These are phyloP conservation scores for Rhynchospora pubera DNA, from an alignment of 176 grass and related monocot genomes.

Conservation along the genomic window DNA sequence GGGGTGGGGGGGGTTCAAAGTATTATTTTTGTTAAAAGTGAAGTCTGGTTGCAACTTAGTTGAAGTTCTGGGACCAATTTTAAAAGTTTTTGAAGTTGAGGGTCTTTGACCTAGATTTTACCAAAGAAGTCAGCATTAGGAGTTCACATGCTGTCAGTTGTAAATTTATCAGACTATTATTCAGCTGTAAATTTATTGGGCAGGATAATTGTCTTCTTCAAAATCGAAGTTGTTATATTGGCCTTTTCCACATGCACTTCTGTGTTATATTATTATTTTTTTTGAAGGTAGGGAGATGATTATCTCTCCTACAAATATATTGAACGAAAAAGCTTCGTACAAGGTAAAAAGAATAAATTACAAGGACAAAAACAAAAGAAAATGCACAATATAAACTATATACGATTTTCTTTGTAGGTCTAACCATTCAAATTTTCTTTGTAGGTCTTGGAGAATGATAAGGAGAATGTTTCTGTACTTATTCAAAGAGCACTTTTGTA, in stretches of 20 bases:
- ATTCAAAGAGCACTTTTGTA: conserved; percentile 91
- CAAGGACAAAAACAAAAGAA: too few relatives aligned
- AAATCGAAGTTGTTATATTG: background rate
- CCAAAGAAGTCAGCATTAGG: background rate
- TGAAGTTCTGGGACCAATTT: background rate
- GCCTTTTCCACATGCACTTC: background rate
- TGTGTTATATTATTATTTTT: background rate
- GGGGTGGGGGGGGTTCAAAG: background rate
- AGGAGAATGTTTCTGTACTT: conserved; percentile 66
- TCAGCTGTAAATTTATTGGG: background rate
- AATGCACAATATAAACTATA: too few relatives aligned
- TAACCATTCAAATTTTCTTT: background rate
- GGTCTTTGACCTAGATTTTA: background rate
- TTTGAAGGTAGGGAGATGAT: too few relatives aligned
- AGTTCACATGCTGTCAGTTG: background rate
- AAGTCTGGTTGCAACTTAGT: background rate
- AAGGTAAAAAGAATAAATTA: too few relatives aligned
- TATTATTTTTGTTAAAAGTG: background rate
- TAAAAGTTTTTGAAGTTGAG: background rate
- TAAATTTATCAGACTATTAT: background rate
- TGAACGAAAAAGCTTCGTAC: too few relatives aligned
- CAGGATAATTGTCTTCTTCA: background rate
- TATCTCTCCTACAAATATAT: too few relatives aligned
- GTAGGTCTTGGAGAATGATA: conserved; percentile 76
- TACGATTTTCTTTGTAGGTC: too few relatives aligned